Percentiles rank a stretch among this genome's conserved stretches.
phyloP scores from a whole-genome alignment of 148 eudicot species.

The Nyssa sinensis region DNA sequence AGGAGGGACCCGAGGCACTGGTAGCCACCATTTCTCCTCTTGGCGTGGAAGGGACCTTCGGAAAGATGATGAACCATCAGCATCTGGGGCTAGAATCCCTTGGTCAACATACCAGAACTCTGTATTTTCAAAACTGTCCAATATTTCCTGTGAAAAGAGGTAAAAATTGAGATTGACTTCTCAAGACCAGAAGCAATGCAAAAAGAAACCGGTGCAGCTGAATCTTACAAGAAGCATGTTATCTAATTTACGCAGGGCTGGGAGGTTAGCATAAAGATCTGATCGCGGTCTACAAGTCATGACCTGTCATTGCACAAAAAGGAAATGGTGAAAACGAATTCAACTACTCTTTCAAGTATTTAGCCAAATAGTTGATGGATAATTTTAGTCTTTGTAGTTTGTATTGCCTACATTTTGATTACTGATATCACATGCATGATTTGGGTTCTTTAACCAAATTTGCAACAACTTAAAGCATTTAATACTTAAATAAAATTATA shows the following conservation, averaged over 20 bases:
- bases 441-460: no score
- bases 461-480: background rate
- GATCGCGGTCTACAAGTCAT: conserved; percentile 82
- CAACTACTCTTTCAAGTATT: background rate
- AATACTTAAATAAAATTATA: no score
- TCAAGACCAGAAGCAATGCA: background rate
- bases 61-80: conserved; percentile 51
- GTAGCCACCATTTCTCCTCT: conserved; percentile 80
- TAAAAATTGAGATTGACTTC: background rate
- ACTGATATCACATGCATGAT: background rate
- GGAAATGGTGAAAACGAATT: background rate
- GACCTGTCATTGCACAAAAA: conserved; percentile 38
- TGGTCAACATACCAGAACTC: conserved; percentile 75
- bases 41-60: conserved; percentile 45
- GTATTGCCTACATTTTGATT: no score
- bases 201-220: background rate
- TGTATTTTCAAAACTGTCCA: conserved; percentile 50
- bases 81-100: conserved; percentile 45
- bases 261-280: conserved; percentile 71
- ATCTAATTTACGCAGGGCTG: conserved; percentile 84
- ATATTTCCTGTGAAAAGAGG: conserved; percentile 38
- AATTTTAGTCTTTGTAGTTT: no score
- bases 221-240: conserved; percentile 80
- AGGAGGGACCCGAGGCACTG: conserved; percentile 62
- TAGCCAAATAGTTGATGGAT: background rate